Conservation (phyloP, 129 eudicot genomes). For the Flaveria robusta region DNA sequence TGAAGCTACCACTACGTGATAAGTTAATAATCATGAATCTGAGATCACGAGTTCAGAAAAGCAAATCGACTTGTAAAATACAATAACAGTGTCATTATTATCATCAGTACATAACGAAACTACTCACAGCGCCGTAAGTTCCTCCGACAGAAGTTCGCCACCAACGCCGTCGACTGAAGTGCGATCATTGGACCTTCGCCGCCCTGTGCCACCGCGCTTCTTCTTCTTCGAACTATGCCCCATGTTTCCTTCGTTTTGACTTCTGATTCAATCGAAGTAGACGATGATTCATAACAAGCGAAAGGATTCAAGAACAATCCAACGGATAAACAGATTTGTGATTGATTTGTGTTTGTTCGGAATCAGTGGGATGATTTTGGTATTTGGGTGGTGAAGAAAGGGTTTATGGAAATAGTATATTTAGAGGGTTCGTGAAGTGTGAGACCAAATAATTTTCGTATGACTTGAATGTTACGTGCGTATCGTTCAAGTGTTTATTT, state of each 20-base stretch:
- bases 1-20: not conserved
- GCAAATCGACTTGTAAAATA: not conserved
- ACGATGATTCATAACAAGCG: constrained; percentile 28
- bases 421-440: not conserved
- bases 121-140: constrained; percentile 81
- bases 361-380: not conserved
- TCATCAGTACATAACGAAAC: not conserved
- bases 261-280: constrained; percentile 6
- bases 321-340: constrained; percentile 7
- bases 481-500: not conserved
- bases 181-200: constrained; percentile 73
- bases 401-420: constrained; percentile 5
- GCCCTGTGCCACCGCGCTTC: constrained; percentile 65
- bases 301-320: not conserved
- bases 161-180: constrained; percentile 44
- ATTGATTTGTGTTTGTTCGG: constrained; percentile 11
- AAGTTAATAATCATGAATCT: constrained; percentile 1
- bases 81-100: not conserved
- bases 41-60: not conserved
- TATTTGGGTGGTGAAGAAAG: not conserved
- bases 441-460: not conserved
- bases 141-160: constrained; percentile 70
- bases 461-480: not conserved
- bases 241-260: constrained; percentile 33
- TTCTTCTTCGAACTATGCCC: constrained; percentile 80